phyloP scores from a whole-genome alignment of 805 yeast species.

The Candida multigemmis region DNA sequence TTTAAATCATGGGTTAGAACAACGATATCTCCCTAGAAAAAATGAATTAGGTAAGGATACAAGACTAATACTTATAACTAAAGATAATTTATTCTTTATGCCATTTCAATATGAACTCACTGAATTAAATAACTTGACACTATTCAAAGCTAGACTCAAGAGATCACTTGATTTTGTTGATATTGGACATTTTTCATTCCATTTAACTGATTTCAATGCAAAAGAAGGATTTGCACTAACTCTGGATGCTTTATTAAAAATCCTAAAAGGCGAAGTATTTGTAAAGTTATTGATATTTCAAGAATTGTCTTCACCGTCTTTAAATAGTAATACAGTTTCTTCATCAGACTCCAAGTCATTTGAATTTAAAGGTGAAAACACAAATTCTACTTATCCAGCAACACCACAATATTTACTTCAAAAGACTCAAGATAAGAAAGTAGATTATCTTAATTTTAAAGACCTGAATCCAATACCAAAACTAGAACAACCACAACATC shows the following conservation, averaged over 20 bases:
- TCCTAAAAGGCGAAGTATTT: slow-evolving; percentile 22
- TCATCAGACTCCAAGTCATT: slow-evolving; percentile 49
- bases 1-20: no score
- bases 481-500: background rate
- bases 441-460: slow-evolving; percentile 54
- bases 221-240: slow-evolving; percentile 49
- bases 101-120: slow-evolving; percentile 27
- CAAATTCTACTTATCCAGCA: slow-evolving; percentile 40
- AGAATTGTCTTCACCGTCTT: slow-evolving; percentile 21
- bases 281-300: slow-evolving; percentile 27
- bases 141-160: slow-evolving; percentile 32
- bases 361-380: slow-evolving; percentile 32
- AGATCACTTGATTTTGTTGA: slow-evolving; percentile 25
- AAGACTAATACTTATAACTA: slow-evolving; percentile 45
- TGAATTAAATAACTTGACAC: slow-evolving; percentile 12
- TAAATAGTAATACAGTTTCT: slow-evolving; percentile 26
- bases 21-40: slow-evolving; percentile 5
- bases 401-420: slow-evolving; percentile 64
- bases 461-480: slow-evolving; percentile 12
- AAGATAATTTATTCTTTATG: slow-evolving; percentile 49
- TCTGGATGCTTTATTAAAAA: slow-evolving; percentile 32
- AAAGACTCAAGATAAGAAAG: slow-evolving; percentile 24
- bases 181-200: slow-evolving; percentile 30
- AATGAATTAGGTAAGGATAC: slow-evolving; percentile 3
- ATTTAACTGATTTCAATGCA: slow-evolving; percentile 62